phyloP scores from a whole-genome alignment of 139 green algal species.

The Haematococcus lacustris region DNA sequence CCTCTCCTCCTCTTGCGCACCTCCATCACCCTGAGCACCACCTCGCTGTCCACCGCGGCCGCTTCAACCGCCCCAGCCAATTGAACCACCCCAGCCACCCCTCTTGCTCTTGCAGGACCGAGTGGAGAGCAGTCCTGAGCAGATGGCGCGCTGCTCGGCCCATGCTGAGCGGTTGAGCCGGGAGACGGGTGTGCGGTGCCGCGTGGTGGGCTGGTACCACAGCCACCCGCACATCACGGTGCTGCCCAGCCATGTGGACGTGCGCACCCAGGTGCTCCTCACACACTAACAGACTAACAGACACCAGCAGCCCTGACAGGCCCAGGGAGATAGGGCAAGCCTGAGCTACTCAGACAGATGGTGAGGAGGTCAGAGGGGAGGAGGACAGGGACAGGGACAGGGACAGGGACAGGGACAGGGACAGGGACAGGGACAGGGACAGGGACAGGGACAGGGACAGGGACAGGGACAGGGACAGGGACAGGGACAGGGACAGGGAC shows the following conservation, averaged over 20 bases:
- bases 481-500: too few relatives aligned
- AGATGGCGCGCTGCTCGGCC: constrained; percentile 57
- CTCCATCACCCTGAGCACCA: not conserved
- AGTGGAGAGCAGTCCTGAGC: constrained; percentile 74
- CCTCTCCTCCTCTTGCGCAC: not conserved
- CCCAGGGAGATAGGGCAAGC: too few relatives aligned
- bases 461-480: too few relatives aligned
- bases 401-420: too few relatives aligned
- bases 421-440: too few relatives aligned
- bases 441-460: too few relatives aligned
- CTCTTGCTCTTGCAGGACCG: constrained; percentile 46
- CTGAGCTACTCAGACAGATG: too few relatives aligned
- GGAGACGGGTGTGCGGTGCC: constrained; percentile 37
- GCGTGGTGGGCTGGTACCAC: constrained; percentile 83
- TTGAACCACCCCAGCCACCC: not conserved
- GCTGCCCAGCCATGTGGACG: constrained; percentile 69
- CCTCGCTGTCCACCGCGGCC: not conserved
- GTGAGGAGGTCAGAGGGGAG: too few relatives aligned
- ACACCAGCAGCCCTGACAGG: too few relatives aligned
- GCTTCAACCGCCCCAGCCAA: not conserved
- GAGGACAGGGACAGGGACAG: too few relatives aligned
- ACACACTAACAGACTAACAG: not conserved
- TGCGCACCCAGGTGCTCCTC: constrained; percentile 52
- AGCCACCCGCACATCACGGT: constrained; percentile 83
- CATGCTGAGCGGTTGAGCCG: constrained; percentile 57